Base-by-base conservation (phyloP, 805 yeast species). In the Yarrowia sp. region DNA sequence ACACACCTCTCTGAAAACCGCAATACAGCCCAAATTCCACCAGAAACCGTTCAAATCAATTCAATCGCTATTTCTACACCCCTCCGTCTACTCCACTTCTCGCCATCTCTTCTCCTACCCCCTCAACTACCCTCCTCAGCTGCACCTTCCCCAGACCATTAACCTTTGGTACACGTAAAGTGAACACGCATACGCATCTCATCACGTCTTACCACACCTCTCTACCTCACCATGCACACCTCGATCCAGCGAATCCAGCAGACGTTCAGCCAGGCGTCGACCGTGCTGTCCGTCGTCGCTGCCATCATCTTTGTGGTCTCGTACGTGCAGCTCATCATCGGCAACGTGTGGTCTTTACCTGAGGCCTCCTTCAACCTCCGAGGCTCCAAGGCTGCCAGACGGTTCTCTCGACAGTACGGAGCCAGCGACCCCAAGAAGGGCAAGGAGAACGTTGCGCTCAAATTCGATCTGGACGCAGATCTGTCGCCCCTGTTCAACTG, bases 401-500 rank as follows among this genome's bases (percentile, higher is more conserved):
- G 84, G 73, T 79, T 81, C 70, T 87, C 87, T 71, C 86, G 86
- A 72, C 81, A 83, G 69, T 88, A 83, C 74, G 97, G 97, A 1
- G 87, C 93, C 3, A 77, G 78, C 9, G 82, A 83, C 68, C 86
- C 87, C 63, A 46, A 61, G 12, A 84, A 82, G 71, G 87, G 90
- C 63, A 92, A 89, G 79, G 97, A 93, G 74, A 91, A 91, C 75
- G 82, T 89, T 68, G 85, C 83, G 72, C 76, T 92, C 46, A 79
- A 79, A 13, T 92, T 95, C 74, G 96, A 91, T 75, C 79, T 95
- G 56, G 86, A 85, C 17, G 76, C 85, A 1, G 97, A 94, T 77
- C 81, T 94, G 70, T 76, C 90, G 1, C 87, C 91, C 1, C 82
- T 95, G 65, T 93, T 93, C 84, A 92, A 90, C 77, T 94, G 98